Base-by-base conservation (phyloP, 2,329 filamentous ascomycete species). In the Helotiales sp. region DNA sequence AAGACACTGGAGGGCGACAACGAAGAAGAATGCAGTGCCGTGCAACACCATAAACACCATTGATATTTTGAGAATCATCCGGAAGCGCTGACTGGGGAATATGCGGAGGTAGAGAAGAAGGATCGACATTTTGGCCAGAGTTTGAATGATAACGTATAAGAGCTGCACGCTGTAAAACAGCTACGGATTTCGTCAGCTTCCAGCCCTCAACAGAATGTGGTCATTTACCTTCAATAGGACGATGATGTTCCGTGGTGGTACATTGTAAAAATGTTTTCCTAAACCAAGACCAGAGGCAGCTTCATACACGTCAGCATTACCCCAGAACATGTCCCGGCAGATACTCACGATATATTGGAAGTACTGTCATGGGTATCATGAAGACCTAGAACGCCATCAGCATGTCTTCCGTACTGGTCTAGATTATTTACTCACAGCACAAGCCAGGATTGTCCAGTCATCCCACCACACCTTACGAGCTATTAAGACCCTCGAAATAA, bases 221-320 rank as follows among this genome's bases (percentile, higher is more conserved):
- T 43, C 1, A 24, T 28, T 13, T 69, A 72, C 72, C 64, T 70
- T 68, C n/a, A 61, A 17, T 6, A 74, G 67, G 7, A 47, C 34
- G 15, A 61, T 30, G 20, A 69, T 55, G n/a, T 73, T 66, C 22
- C 65, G 11, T 2, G 69, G 66, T 13, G 65, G 49, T 24, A 74
- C 68, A 20, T 72, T 63, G 64, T 68, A 74, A 45, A 72, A 69
- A 26, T 74, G 72, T 58, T 64, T 70, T 22, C 72, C 72, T 15
- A 72, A 65, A 3, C 71, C 72, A 22, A 61, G 58, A 30, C 54
- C 57, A 26, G 67, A 32, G 59, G 68, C 70, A 70, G 61, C 28
- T 62, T 61, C 20, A 57, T 24, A 45, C 28, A 24, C 8, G 45
- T 34, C 10, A 24, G 30, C 13, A 52, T 28, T 11, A 5, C n/a